phyloP scores from a whole-genome alignment of 75 land plant species.

The Cupressus sempervirens region DNA sequence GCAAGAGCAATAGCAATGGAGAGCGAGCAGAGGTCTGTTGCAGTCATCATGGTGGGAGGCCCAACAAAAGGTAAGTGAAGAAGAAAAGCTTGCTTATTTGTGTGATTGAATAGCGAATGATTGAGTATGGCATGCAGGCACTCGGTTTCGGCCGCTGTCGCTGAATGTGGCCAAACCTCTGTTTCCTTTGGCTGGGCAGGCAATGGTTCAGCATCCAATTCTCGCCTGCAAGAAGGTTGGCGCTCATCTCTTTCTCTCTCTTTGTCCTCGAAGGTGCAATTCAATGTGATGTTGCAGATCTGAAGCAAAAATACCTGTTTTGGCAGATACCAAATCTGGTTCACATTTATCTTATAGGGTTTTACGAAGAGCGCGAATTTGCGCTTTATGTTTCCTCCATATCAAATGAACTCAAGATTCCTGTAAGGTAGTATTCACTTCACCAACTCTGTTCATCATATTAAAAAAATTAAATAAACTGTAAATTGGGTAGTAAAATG shows the following conservation, averaged over 20 bases:
- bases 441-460: neutral
- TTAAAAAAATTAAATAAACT: neutral
- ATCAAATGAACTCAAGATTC: slow-evolving; percentile 75
- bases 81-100: neutral
- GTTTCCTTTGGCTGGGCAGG: slow-evolving; percentile 91
- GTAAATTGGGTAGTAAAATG: neutral
- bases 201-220: slow-evolving; percentile 96
- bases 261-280: neutral
- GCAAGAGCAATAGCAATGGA: slow-evolving; percentile 32
- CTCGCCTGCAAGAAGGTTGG: slow-evolving; percentile 83
- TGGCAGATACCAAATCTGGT: slow-evolving; percentile 43
- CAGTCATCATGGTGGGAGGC: slow-evolving; percentile 97
- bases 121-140: slow-evolving; percentile 44
- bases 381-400: slow-evolving; percentile 66
- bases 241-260: no score
- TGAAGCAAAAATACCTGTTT: neutral
- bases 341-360: slow-evolving; percentile 70
- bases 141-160: slow-evolving; percentile 89
- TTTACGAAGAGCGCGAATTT: slow-evolving; percentile 76
- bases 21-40: slow-evolving; percentile 65
- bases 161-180: slow-evolving; percentile 87
- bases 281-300: neutral
- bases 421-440: slow-evolving; percentile 55
- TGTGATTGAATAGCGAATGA: neutral
- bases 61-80: slow-evolving; percentile 80